Base-by-base conservation (phyloP, 345 rosid species). In the Eucalyptus pumila region DNA sequence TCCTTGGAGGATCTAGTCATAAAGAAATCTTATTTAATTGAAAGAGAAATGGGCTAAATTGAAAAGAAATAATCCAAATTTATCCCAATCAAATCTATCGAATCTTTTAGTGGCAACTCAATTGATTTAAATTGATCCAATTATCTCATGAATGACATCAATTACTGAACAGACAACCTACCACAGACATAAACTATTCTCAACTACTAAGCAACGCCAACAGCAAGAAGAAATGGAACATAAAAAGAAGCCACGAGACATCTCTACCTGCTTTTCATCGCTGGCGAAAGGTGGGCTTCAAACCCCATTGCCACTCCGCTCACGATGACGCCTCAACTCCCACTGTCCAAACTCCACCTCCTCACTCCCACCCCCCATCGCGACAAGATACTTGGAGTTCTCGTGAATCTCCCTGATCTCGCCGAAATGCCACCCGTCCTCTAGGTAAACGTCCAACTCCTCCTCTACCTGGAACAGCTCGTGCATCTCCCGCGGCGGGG, bases 301-400 rank as follows among this genome's bases (percentile, higher is more conserved):
- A 2, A 48, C 80, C 32, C 93, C 94, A 37, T 72, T 13, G 48
- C 88, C 91, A 49, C 62, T 90, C 96, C 97, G 94, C 19, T 95
- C 95, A 49, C 91, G 90, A 87, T 92, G 96, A 50, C 92, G 89
- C 91, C 97, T 91, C 90, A 95, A 62, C 86, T 91, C 88, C 8
- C 60, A 80, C 83, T 91, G 92, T 45, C 86, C 89, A 88, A 91
- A 87, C 86, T 92, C 94, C 87, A 67, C 65, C 13, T 89, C 89
- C 11, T 86, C 88, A 13, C 89, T 49, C 13, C 54, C 48, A 5
- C 91, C 90, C 51, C 87, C 87, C 87, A 94, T 87, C 86, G 24
- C 47, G 52, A 95, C 95, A 85, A 91, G 47, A 87, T 92, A 95
- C 89, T 58, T 92, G 27, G 92, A 94, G 83, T 90, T 85, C 62